Evolutionary conservation across 1,139 yeast genomes (phyloP).

Genomic region (Pichia inconspicua): DNA sequence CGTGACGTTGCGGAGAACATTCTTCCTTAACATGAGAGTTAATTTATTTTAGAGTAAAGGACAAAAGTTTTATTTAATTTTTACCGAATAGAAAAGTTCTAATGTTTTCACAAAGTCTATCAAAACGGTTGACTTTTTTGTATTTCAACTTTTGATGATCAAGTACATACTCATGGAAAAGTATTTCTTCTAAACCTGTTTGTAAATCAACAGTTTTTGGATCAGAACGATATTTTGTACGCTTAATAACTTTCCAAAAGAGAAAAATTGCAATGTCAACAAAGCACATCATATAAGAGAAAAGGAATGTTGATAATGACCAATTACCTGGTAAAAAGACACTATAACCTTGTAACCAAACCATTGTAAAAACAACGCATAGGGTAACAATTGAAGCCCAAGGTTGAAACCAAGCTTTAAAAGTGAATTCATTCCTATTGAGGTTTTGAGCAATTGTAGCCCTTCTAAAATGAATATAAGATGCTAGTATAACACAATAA

Average conservation of each 20-base stretch:
- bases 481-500: slow-evolving; percentile 54
- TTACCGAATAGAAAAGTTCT: slow-evolving; percentile 14
- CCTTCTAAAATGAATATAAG: slow-evolving; percentile 55
- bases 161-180: slow-evolving; percentile 39
- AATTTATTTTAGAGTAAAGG: background rate
- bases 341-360: slow-evolving; percentile 56
- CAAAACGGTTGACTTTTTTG: slow-evolving; percentile 3
- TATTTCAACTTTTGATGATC: slow-evolving; percentile 11
- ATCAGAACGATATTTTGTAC: slow-evolving; percentile 37
- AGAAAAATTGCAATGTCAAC: slow-evolving; percentile 51
- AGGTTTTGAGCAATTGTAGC: slow-evolving; percentile 56
- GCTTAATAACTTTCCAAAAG: slow-evolving; percentile 46
- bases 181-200: slow-evolving; percentile 50
- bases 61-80: slow-evolving; percentile 2
- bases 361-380: slow-evolving; percentile 48
- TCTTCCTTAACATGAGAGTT: background rate
- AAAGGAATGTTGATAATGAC: slow-evolving; percentile 53
- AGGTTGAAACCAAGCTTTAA: slow-evolving; percentile 52
- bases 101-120: slow-evolving; percentile 7
- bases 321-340: slow-evolving; percentile 68
- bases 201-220: slow-evolving; percentile 48
- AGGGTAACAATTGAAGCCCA: slow-evolving; percentile 38
- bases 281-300: slow-evolving; percentile 61
- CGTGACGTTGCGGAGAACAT: background rate
- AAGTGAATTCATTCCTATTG: slow-evolving; percentile 47